Base-by-base conservation (phyloP, 2,329 filamentous ascomycete genomes). In the Aspergillus hortae region DNA sequence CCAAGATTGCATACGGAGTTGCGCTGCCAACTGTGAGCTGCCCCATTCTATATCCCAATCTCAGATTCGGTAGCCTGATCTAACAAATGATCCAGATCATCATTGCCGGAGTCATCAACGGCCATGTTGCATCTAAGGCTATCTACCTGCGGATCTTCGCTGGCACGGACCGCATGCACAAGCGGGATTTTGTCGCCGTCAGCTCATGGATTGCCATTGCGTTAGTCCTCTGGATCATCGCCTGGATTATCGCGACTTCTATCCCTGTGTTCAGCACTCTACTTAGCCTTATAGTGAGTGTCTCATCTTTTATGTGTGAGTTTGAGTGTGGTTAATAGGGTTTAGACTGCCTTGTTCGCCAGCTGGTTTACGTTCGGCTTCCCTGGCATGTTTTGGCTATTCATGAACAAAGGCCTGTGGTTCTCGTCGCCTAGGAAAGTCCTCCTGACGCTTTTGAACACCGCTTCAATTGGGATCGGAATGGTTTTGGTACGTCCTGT, bases 51-150 rank as follows among this genome's bases (percentile, higher is more conserved):
- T 7, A 33, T 14, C 14, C 17, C 21, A 6, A 30, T 6, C 9
- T 30, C 6, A n/a, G 17, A 3, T 17, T 30, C 27, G 9, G 10
- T 15, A 11, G 19, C 12, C 10, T 19, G 7, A 49, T 10, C 27
- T 43, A 30, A 47, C 45, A 50, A 42, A 51, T 25, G 35, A 6
- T 30, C n/a, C 48, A 71, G 69, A 89, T 89, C 52, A 74, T 89
- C 44, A 82, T 90, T 45, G 84, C 86, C 0, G 87, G 86, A 47
- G 85, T 88, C 5, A 86, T 90, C 56, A 85, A 87, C 63, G 85
- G 81, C 11, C 82, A 86, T 54, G 81, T 89, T 2, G 84, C 83
- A 2, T 77, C 77, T 48, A 87, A 87, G 62, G 86, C 86, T 60
- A 74, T 88, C 52, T 89, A 87, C 61, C 71, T 82, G 3, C 80